Percentiles rank a stretch among this genome's conserved stretches.
These are phyloP conservation scores for Cordyceps fumosorosea DNA, from an alignment of 2,329 filamentous ascomycete species.

Conservation along the genomic window DNA sequence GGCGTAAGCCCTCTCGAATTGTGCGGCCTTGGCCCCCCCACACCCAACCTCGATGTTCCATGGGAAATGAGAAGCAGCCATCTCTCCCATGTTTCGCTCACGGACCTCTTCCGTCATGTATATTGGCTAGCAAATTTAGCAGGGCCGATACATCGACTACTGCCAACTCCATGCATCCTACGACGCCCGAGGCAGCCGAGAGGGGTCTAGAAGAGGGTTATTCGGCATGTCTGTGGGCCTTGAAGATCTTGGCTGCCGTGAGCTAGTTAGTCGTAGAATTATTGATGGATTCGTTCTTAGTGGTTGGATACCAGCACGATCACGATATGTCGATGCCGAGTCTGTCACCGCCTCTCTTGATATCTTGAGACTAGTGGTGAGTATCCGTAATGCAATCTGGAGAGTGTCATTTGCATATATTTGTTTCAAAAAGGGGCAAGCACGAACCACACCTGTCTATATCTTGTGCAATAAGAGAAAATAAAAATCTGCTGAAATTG, in stretches of 20 bases:
- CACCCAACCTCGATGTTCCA: background rate
- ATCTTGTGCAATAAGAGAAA: no score
- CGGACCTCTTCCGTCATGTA: background rate
- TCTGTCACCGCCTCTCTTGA: background rate
- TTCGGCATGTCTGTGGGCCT: conserved; percentile 7
- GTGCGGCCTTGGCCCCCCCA: background rate
- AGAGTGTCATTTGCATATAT: no score
- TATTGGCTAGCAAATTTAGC: background rate
- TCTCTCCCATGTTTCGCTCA: background rate
- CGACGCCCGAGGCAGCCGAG: conserved; percentile 7
- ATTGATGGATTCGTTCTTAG: conserved; percentile 3
- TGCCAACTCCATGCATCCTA: background rate
- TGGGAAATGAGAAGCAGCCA: conserved; percentile 5
- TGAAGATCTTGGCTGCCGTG: conserved; percentile 11
- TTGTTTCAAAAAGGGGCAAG: no score
- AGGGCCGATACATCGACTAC: no score
- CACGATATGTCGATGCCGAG: background rate
- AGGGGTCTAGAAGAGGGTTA: background rate
- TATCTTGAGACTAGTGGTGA: conserved; percentile 4
- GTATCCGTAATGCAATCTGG: no score
- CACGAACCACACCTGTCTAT: no score
- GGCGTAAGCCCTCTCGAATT: background rate
- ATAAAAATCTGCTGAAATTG: background rate
- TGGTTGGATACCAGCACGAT: background rate
- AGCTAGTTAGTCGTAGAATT: background rate